phyloP scores from a whole-genome alignment of 208 protist species.

The Lotmaria passim region DNA sequence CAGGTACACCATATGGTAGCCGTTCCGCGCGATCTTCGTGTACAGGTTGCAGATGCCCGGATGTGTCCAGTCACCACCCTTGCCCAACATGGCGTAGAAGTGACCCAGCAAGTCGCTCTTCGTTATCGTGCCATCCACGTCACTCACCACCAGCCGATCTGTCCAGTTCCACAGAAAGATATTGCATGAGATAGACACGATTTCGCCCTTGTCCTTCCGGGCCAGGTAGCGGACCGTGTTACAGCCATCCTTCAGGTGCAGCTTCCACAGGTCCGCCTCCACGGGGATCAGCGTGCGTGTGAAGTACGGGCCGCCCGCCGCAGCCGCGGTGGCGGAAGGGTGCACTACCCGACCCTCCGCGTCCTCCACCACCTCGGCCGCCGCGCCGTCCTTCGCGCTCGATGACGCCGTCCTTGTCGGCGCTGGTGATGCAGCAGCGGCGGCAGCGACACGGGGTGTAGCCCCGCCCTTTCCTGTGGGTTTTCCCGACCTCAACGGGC shows the following conservation, averaged over 20 bases:
- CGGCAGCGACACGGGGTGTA: neutral
- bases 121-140: slow-evolving; percentile 99
- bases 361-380: slow-evolving; percentile 21
- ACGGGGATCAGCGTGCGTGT: slow-evolving; percentile 80
- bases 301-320: slow-evolving; percentile 48
- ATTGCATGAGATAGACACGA: slow-evolving; percentile 76
- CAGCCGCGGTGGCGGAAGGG: neutral
- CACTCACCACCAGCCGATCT: slow-evolving; percentile 96
- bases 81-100: slow-evolving; percentile 91
- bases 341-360: slow-evolving; percentile 5
- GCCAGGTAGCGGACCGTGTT: slow-evolving; percentile 94
- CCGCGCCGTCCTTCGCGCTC: neutral
- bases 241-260: slow-evolving; percentile 87
- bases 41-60: slow-evolving; percentile 94
- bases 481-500: too few relatives aligned
- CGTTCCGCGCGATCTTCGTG: slow-evolving; percentile 93
- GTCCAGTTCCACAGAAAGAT: slow-evolving; percentile 95
- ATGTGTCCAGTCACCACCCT: slow-evolving; percentile 95
- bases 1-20: slow-evolving; percentile 95
- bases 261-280: slow-evolving; percentile 86
- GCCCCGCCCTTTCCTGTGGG: neutral
- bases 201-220: slow-evolving; percentile 58
- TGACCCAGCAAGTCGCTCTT: slow-evolving; percentile 97
- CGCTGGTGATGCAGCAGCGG: neutral
- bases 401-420: neutral